Evolutionary conservation across 1,284 basidiomycete genomes (phyloP).

Genomic region (Ganoderma sp.): DNA sequence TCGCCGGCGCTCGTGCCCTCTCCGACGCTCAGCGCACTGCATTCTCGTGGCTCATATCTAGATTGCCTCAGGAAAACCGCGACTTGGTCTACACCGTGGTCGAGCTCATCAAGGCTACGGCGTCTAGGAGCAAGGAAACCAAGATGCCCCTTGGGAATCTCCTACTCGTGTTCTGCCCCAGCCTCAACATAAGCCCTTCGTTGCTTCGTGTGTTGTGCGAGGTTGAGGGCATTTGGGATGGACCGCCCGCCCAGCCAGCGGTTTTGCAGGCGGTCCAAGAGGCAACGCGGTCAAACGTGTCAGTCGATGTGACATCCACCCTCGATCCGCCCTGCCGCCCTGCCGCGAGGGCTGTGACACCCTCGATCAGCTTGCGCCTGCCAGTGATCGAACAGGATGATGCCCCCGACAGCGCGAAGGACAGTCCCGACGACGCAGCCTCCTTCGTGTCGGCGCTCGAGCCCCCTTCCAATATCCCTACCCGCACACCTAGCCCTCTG

Average conservation of each 20-base stretch:
- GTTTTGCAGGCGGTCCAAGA: slow-evolving; percentile 9
- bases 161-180: slow-evolving; percentile 81
- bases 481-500: slow-evolving; percentile 46
- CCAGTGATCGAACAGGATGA: slow-evolving; percentile 29
- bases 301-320: neutral
- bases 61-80: slow-evolving; percentile 72
- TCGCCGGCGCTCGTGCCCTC: slow-evolving; percentile 61
- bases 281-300: neutral
- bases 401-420: slow-evolving; percentile 21
- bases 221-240: slow-evolving; percentile 66
- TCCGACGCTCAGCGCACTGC: slow-evolving; percentile 59
- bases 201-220: slow-evolving; percentile 78
- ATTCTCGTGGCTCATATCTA: slow-evolving; percentile 63
- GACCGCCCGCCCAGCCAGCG: slow-evolving; percentile 26
- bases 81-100: slow-evolving; percentile 75
- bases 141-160: slow-evolving; percentile 88
- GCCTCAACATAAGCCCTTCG: slow-evolving; percentile 78
- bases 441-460: slow-evolving; percentile 44
- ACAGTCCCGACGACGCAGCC: slow-evolving; percentile 36
- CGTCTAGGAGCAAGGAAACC: slow-evolving; percentile 65
- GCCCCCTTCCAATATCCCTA: slow-evolving; percentile 42
- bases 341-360: slow-evolving; percentile 6
- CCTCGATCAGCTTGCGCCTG: slow-evolving; percentile 26
- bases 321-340: neutral
- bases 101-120: slow-evolving; percentile 74